A percentile compares a stretch with the other conserved stretches of the same genome.
These are phyloP conservation scores for Daedaleopsis nitida DNA, from an alignment of 768 basidiomycete genomes.

Conservation along the genomic window DNA sequence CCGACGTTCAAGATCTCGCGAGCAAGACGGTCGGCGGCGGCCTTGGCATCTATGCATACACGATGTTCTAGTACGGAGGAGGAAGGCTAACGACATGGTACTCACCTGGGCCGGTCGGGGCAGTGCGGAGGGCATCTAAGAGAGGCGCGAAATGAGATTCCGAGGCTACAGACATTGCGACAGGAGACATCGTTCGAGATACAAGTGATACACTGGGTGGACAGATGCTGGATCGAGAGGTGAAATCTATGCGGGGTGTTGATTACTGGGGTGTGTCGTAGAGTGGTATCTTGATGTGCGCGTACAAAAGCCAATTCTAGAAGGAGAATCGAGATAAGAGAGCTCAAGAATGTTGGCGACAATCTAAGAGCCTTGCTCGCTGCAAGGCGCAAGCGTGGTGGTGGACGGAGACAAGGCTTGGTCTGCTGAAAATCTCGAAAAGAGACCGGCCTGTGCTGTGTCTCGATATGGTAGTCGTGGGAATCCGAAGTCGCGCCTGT, in stretches of 20 bases:
- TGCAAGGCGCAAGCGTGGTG: conserved; percentile 4
- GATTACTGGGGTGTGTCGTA: conserved; percentile 27
- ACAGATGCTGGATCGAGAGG: conserved; percentile 11
- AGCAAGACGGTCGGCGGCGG: conserved; percentile 78
- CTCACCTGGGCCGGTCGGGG: conserved; percentile 41
- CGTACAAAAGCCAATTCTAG: not conserved
- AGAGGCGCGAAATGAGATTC: conserved; percentile 47
- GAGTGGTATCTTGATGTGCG: conserved; percentile 14
- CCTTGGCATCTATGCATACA: conserved; percentile 69
- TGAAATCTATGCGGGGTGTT: conserved; percentile 25
- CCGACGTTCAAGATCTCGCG: conserved; percentile 68
- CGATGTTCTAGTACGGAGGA: not conserved
- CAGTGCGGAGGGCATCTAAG: conserved; percentile 41
- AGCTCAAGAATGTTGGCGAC: not conserved
- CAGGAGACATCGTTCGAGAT: conserved; percentile 51
- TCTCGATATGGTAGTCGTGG: conserved; percentile 12
- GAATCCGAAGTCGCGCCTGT: not conserved
- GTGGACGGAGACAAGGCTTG: conserved; percentile 5
- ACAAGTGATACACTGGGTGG: conserved; percentile 29
- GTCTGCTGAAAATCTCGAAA: conserved; percentile 4
- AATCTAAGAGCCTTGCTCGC: conserved; percentile 6
- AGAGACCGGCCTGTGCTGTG: conserved; percentile 13
- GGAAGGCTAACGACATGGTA: not conserved
- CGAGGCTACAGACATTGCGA: conserved; percentile 47
- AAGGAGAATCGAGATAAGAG: not conserved